Evolutionary conservation across 768 basidiomycete genomes (phyloP), one percentile per base, ranked within the genome.

Genomic region (Mycena latifolia): DNA sequence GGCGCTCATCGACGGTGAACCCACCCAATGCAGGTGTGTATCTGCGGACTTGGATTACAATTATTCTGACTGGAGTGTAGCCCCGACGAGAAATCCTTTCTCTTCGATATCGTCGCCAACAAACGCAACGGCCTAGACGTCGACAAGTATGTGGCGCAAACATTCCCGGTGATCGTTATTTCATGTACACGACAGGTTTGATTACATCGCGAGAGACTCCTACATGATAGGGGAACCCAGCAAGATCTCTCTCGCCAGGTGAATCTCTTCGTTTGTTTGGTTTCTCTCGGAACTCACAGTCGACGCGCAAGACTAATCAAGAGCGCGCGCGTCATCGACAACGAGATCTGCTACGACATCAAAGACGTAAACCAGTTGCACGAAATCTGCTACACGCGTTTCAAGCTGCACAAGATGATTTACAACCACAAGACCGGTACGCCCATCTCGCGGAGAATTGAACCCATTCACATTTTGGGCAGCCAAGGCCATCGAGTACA

Each of bases 51-150:
- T 8, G 12, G 1, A 15, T 43, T 12, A 27, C 31, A 7, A 8
- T 22, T 1, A 2, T 28, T 59, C n/a, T 59, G 55, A 28, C n/a
- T 61, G 78, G 52, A 24, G 14, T 20, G 0, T 18, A 70, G 82
- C 51, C 71, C 78, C 0, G 72, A 79, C 18, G 90, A 90, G 73
- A 94, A 94, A 75, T 76, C 79, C 0, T 95, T 92, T 70, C 77
- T 95, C 3, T 95, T 95, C 71, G 91, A 95, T 58, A 94, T 95
- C 55, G 92, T 95, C 3, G 89, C 93, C 0, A 95, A 95, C 77
- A 86, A 86, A 74, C 80, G 87, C 9, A 95, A 94, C 65, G 94
- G 94, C 0, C 81, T 95, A 5, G 94, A 95, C 71, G 93, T 95
- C 6, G 93, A 95, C 82, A 94, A 94, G 92, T 92, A 62, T 65